Evolutionary conservation across 768 basidiomycete species (phyloP).

Genomic region (Boletus barrowsii): DNA sequence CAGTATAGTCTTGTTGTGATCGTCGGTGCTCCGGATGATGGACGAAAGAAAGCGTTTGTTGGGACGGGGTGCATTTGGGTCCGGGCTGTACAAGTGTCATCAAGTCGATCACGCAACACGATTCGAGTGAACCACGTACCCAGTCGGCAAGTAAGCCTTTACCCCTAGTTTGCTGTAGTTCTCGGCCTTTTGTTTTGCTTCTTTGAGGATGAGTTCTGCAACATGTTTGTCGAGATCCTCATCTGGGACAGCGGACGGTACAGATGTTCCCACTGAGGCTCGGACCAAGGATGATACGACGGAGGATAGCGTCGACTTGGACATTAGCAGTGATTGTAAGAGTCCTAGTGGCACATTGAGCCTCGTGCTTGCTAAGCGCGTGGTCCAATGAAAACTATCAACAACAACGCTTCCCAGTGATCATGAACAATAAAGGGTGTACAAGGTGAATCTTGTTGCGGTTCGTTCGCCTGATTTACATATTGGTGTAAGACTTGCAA

Average conservation of each 20-base stretch:
- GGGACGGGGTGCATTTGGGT: slow-evolving; percentile 71
- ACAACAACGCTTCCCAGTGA: too few relatives aligned
- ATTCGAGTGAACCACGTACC: slow-evolving; percentile 36
- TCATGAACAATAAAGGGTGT: slow-evolving; percentile 33
- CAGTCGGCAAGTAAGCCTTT: slow-evolving; percentile 66
- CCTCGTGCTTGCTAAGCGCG: slow-evolving; percentile 23
- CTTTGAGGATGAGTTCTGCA: slow-evolving; percentile 85
- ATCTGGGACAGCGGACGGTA: slow-evolving; percentile 59
- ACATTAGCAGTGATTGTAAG: slow-evolving; percentile 27
- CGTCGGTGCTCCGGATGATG: slow-evolving; percentile 92
- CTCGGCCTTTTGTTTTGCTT: slow-evolving; percentile 90
- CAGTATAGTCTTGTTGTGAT: slow-evolving; percentile 87
- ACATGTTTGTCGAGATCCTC: slow-evolving; percentile 91
- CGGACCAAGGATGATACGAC: slow-evolving; percentile 80
- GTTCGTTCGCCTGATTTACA: not conserved
- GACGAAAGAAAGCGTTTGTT: slow-evolving; percentile 81
- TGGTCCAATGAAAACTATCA: not conserved
- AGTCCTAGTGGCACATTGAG: slow-evolving; percentile 3
- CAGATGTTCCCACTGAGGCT: slow-evolving; percentile 70
- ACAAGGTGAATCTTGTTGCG: slow-evolving; percentile 40
- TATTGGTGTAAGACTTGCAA: slow-evolving; percentile 45
- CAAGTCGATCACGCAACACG: not conserved
- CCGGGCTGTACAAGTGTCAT: slow-evolving; percentile 41
- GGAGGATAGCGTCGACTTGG: slow-evolving; percentile 66
- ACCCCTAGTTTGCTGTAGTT: slow-evolving; percentile 75